Base-by-base conservation (phyloP, 768 basidiomycete species). In the Tulasnella sp. region DNA sequence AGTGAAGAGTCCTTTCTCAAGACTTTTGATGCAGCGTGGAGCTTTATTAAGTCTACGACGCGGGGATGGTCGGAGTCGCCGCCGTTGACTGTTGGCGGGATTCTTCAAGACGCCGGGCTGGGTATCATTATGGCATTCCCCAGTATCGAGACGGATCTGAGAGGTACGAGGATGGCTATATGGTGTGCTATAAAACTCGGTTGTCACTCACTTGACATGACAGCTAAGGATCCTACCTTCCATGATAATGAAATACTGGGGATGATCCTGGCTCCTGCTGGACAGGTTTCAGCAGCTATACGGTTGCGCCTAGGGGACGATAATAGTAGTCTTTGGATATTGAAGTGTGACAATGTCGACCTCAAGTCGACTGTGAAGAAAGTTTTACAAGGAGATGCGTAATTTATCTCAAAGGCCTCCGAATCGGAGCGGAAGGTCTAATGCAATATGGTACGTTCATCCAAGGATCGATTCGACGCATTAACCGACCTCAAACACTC, bases 31-130 rank as follows among this genome's bases (percentile, higher is more conserved):
- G 78, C 71, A 17, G 77, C 81, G 2, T 94, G 91, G 92, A 82
- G 87, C 66, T 76, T 80, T 2, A 80, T 86, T 44, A 70, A 47
- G 42, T 65, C 69, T 35, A 79, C 78, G 35, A 69, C 77, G 36
- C 85, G 90, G 68, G 91, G 91, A 16, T 93, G 91, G 91, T 89
- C 86, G 76, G 85, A 86, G 73, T 80, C 77, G 5, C 81, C 86
- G 29, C 81, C 87, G 66, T 87, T 88, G 66, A 80, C 79, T 26
- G 84, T 87, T 35, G 81, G 89, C 59, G 82, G 84, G 67, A 81
- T 80, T 44, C 76, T 92, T 39, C 22, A 72, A 37, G 74, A 63
- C 34, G 29, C 39, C 11, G 42, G 35, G 59, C 32, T 73, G n/a
- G 36, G 66, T 11, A n/a, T 69, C 42, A 22, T 69, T 19, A 65